Conservation (phyloP, 1,284 basidiomycete species). For the Ganoderma sinense region DNA sequence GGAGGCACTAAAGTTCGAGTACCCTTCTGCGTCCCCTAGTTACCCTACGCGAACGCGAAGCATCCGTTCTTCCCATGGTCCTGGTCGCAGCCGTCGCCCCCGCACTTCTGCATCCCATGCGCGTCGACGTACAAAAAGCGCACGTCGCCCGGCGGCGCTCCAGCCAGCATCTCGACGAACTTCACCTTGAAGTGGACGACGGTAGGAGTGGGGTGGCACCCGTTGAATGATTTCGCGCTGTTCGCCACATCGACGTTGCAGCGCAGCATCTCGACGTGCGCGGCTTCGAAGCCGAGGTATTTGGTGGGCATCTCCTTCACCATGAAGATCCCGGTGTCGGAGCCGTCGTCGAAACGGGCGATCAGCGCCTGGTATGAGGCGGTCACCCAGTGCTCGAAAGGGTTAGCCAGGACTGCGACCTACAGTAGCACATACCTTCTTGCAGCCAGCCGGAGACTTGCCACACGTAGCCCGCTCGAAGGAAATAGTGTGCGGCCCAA, state of each 20-base stretch:
- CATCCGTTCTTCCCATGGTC: not conserved
- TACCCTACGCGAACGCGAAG: not conserved
- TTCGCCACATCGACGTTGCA: not conserved
- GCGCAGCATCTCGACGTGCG: not conserved
- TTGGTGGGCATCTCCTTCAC: constrained; percentile 1
- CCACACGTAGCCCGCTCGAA: not conserved
- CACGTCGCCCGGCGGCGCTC: not conserved
- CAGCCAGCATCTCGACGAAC: not conserved
- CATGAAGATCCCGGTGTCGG: constrained; percentile 2
- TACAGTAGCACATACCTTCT: not conserved
- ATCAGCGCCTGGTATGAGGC: not conserved
- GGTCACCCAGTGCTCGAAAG: not conserved
- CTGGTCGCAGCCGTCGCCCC: not conserved
- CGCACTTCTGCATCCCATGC: not conserved
- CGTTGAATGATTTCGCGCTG: not conserved
- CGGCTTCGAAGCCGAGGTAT: not conserved
- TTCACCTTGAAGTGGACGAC: not conserved
- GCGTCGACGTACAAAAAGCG: constrained; percentile 1
- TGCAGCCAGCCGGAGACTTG: not conserved
- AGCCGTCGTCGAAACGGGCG: not conserved
- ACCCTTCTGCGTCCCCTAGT: not conserved
- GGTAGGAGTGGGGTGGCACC: not conserved
- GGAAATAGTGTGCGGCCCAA: not conserved
- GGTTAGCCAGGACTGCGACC: too few relatives aligned
- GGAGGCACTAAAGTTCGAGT: not conserved